Base-by-base conservation (phyloP, 208 protist species). In the Angomonas deanei region DNA sequence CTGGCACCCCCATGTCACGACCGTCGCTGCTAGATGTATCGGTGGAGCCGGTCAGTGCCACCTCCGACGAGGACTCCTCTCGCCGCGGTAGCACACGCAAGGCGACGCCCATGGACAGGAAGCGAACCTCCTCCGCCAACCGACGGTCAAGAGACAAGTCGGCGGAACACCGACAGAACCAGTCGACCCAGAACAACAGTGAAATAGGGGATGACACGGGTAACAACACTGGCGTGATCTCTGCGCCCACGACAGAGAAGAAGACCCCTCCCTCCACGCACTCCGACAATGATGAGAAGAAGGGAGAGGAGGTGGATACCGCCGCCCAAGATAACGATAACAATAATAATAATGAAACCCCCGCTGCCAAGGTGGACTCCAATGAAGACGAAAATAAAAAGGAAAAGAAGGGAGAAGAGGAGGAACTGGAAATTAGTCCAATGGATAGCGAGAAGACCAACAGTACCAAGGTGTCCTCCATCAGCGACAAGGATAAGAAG, bases 51-150 rank as follows among this genome's bases (percentile, higher is more conserved):
- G 82, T 92, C 1, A 88, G 81, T 56, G 75, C 33, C 42, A 88
- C 82, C 0, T 92, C 85, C 2, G 80, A 92, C 49, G 85, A 92
- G 56, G 82, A 85, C 24, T 70, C 76, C 23, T 71, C 62, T 23
- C 68, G 72, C 32, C 61, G 68, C 1, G 53, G 36, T 17, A 13
- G 47, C 42, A 10, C 6, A 68, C 59, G 21, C 48, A 46, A 52
- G 30, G 46, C 54, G 61, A 72, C 38, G 27, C 17, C 10, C 60
- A 33, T 15, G 28, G 19, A 27, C 17, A 54, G 48, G 48, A 28
- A 42, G 15, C 11, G 11, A 15, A 8, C 15, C 36, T 15, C 8
- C 36, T 8, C 36, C 36, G 11, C 15, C 36, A 42, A n/a, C 8
- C 36, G 36, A 42, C 36, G 11, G 36, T n/a, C 11, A 15, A 42